These are phyloP conservation scores for Colletotrichum sidae DNA, from an alignment of 2,329 filamentous ascomycete species.

Conservation along the genomic window DNA sequence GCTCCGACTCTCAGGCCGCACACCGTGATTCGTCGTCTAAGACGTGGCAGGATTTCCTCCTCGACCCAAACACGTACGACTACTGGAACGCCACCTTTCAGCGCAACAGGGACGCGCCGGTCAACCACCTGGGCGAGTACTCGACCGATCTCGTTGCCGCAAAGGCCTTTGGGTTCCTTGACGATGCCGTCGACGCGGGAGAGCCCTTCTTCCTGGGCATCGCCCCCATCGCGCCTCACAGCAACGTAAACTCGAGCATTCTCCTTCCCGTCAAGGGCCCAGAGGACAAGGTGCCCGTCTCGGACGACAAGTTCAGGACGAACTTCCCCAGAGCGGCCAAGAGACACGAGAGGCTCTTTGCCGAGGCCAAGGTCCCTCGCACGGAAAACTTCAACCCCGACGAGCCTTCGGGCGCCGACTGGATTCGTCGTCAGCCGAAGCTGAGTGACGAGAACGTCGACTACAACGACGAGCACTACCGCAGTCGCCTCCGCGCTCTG, in stretches of 20 bases:
- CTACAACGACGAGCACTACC: constrained; percentile 54
- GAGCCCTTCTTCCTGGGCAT: constrained; percentile 68
- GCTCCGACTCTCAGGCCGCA: too few relatives aligned
- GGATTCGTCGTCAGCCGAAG: constrained; percentile 54
- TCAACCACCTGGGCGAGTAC: constrained; percentile 54
- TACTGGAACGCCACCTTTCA: constrained; percentile 76
- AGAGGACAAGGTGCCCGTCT: constrained; percentile 61
- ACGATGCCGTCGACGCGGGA: constrained; percentile 66
- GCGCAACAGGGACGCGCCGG: constrained; percentile 62
- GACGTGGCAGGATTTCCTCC: constrained; percentile 55
- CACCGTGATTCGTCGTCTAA: not conserved
- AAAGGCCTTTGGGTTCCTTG: constrained; percentile 70
- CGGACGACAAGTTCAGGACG: constrained; percentile 57
- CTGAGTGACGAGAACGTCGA: constrained; percentile 46
- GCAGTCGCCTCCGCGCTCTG: constrained; percentile 54
- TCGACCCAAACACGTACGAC: constrained; percentile 76
- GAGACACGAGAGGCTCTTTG: constrained; percentile 71
- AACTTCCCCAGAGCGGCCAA: constrained; percentile 51
- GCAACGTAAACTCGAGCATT: constrained; percentile 43
- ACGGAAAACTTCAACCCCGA: constrained; percentile 74
- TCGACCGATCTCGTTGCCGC: constrained; percentile 68
- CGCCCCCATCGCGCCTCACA: constrained; percentile 57
- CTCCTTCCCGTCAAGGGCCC: constrained; percentile 69
- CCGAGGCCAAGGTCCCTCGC: constrained; percentile 69
- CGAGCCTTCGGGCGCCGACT: constrained; percentile 54